A percentile compares a stretch with the other conserved stretches of the same genome.
phyloP scores from a whole-genome alignment of 1,284 basidiomycete genomes.

The Ceratobasidium sp. region DNA sequence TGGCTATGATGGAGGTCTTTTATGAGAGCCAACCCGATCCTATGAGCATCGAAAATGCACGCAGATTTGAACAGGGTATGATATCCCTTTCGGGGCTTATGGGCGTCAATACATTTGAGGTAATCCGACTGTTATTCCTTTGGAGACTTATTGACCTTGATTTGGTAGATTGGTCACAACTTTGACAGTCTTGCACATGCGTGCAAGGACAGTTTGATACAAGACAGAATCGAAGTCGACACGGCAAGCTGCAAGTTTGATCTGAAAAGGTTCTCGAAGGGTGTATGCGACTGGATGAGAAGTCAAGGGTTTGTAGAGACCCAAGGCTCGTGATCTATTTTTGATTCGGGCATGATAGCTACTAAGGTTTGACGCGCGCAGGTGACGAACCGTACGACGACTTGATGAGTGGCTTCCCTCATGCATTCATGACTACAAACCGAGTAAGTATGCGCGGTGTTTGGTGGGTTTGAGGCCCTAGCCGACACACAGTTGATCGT shows the following conservation, averaged over 20 bases:
- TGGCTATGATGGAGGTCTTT: background rate
- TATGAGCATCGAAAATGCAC: background rate
- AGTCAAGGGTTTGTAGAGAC: slow-evolving; percentile 55
- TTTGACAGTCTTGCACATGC: slow-evolving; percentile 54
- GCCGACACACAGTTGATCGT: background rate
- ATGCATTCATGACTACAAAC: slow-evolving; percentile 60
- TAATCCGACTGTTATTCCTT: slow-evolving; percentile 41
- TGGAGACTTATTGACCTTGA: slow-evolving; percentile 39
- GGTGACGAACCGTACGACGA: slow-evolving; percentile 50
- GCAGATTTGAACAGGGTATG: slow-evolving; percentile 17
- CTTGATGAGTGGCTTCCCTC: slow-evolving; percentile 64
- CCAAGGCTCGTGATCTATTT: slow-evolving; percentile 48
- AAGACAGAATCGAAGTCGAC: background rate
- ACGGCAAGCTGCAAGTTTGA: slow-evolving; percentile 39
- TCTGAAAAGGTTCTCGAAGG: slow-evolving; percentile 49
- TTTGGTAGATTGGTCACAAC: slow-evolving; percentile 50
- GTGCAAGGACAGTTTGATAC: slow-evolving; percentile 54
- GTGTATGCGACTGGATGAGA: slow-evolving; percentile 59
- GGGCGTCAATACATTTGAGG: slow-evolving; percentile 47
- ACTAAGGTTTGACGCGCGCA: no score
- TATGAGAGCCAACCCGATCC: background rate
- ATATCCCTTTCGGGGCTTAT: slow-evolving; percentile 13
- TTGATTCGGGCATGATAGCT: no score
- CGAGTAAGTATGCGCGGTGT: slow-evolving; percentile 44
- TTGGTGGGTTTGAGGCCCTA: no score